Percentiles rank a stretch among this genome's conserved stretches.
These are phyloP conservation scores for Grigorovia yakushimaensis DNA, from an alignment of 805 yeast genomes.

Conservation along the genomic window DNA sequence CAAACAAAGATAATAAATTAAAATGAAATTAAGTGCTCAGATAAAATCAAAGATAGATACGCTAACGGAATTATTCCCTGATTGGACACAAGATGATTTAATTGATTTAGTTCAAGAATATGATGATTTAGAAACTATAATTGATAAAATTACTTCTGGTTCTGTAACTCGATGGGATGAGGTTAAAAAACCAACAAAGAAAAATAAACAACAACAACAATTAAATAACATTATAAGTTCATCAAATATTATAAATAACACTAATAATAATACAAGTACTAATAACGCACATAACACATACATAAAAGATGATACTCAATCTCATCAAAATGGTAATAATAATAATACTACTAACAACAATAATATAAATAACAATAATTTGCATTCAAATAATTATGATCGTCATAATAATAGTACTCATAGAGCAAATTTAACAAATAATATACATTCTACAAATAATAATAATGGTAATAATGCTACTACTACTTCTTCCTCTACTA, in stretches of 20 bases:
- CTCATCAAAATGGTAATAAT: neutral
- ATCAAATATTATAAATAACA: conserved; percentile 5
- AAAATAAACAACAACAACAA: conserved; percentile 31
- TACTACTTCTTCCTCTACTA: conserved; percentile 4
- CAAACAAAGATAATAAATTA: neutral
- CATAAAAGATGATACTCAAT: neutral
- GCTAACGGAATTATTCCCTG: conserved; percentile 82
- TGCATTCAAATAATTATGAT: neutral
- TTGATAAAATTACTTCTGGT: conserved; percentile 83
- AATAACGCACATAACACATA: neutral
- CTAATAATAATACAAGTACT: neutral
- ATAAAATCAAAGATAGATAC: conserved; percentile 38
- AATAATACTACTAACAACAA: conserved; percentile 16
- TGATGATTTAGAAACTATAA: conserved; percentile 66
- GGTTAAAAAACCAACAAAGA: conserved; percentile 58
- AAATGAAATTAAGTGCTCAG: conserved; percentile 25
- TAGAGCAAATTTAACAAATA: neutral
- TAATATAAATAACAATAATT: conserved; percentile 9
- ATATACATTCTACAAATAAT: neutral
- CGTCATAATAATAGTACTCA: neutral
- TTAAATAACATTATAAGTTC: conserved; percentile 3
- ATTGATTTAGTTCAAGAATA: conserved; percentile 65
- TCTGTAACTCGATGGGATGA: conserved; percentile 91
- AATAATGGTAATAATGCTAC: conserved; percentile 1
- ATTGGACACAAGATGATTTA: conserved; percentile 85